A percentile compares a stretch with the other conserved stretches of the same genome.
These are phyloP conservation scores for Apophysomyces sp. DNA, from an alignment of 371 early-diverging fungal genomes.

Conservation along the genomic window DNA sequence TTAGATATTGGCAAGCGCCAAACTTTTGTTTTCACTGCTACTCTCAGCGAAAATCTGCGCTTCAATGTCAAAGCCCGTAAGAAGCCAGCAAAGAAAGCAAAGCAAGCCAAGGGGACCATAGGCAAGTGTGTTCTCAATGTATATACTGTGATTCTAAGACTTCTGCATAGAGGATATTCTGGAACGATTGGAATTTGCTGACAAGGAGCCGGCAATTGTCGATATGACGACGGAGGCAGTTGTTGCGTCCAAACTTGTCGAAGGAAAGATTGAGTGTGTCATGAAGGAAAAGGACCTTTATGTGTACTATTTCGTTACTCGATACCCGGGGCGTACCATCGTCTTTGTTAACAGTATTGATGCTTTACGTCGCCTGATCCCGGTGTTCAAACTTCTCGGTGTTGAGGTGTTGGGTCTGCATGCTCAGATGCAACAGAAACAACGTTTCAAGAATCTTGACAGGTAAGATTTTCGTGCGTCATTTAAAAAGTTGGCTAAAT, in stretches of 20 bases:
- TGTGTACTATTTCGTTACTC: conserved; percentile 82
- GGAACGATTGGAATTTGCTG: conserved; percentile 71
- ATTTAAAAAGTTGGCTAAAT: neutral
- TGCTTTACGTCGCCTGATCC: conserved; percentile 82
- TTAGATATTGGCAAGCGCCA: conserved; percentile 57
- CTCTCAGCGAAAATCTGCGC: conserved; percentile 73
- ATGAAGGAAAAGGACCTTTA: conserved; percentile 84
- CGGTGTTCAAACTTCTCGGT: conserved; percentile 73
- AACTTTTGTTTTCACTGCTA: conserved; percentile 97
- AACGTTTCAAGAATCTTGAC: conserved; percentile 91
- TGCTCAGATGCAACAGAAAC: conserved; percentile 94
- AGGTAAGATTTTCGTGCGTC: conserved; percentile 28
- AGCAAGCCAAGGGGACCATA: conserved; percentile 26
- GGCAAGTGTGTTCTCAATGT: conserved; percentile 12
- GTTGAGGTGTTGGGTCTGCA: conserved; percentile 78
- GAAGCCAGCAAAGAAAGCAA: conserved; percentile 29
- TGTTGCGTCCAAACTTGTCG: conserved; percentile 69
- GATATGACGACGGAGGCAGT: conserved; percentile 67
- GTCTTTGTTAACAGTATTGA: conserved; percentile 96
- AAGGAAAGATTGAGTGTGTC: conserved; percentile 85
- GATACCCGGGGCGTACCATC: conserved; percentile 89
- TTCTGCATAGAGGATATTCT: conserved; percentile 72
- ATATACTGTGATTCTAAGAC: too few relatives aligned
- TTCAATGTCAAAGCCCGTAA: conserved; percentile 52
- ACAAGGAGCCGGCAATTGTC: conserved; percentile 67